Percentiles rank a stretch among this genome's conserved stretches.
Conservation (phyloP, 176 grass and related monocot genomes). For the Hordeum marinum region DNA sequence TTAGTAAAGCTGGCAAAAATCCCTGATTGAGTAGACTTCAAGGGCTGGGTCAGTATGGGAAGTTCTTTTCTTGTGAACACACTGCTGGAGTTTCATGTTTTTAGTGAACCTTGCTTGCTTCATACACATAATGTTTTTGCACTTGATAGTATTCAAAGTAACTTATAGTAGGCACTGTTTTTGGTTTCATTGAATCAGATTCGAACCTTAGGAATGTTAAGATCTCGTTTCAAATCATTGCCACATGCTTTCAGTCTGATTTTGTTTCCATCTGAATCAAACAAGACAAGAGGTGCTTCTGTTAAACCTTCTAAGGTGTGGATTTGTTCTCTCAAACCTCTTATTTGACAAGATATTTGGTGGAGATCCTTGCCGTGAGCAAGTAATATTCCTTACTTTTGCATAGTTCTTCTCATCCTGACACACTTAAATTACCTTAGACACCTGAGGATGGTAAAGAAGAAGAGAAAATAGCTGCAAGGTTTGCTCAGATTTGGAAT, state of each 20-base stretch:
- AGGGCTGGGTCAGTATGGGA: not conserved
- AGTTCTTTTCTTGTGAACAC: not conserved
- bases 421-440: constrained; percentile 37
- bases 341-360: constrained; percentile 7
- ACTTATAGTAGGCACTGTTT: not conserved
- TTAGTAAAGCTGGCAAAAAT: constrained; percentile 24
- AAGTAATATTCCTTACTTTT: constrained; percentile 7
- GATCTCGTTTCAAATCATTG: constrained; percentile 71
- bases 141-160: not conserved
- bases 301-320: constrained; percentile 61
- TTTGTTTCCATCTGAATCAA: constrained; percentile 65
- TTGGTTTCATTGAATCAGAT: constrained; percentile 52
- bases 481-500: constrained; percentile 97
- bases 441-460: constrained; percentile 44
- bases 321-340: constrained; percentile 12
- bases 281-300: constrained; percentile 55
- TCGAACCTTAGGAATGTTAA: constrained; percentile 83
- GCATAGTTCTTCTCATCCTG: not conserved
- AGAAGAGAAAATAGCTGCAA: constrained; percentile 53
- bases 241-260: constrained; percentile 55
- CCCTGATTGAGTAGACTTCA: not conserved
- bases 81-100: not conserved
- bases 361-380: not conserved
- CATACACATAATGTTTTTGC: not conserved
- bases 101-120: not conserved